Percentiles rank a stretch among this genome's conserved stretches.
Conservation (phyloP, 148 eudicot genomes). For the Heliosperma pusillum region DNA sequence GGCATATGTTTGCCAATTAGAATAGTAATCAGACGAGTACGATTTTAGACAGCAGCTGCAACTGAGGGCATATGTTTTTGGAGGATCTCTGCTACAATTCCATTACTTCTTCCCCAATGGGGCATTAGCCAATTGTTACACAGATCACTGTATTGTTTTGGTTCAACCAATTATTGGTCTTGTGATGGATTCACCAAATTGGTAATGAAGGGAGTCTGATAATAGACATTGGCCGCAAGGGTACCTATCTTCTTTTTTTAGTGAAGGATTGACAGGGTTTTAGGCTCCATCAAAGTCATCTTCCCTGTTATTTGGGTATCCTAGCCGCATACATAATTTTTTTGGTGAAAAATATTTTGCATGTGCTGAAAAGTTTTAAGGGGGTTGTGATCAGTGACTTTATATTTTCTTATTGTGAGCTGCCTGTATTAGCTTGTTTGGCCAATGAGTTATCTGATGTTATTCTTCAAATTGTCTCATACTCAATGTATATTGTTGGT, state of each 20-base stretch:
- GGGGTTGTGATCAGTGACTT: neutral
- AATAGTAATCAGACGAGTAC: too few species aligned
- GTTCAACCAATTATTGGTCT: neutral
- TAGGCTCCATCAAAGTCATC: neutral
- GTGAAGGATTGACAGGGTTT: neutral
- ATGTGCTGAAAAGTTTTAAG: neutral
- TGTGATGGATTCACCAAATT: neutral
- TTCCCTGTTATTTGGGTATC: neutral
- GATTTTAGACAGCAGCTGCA: too few species aligned
- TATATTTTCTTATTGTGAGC: neutral
- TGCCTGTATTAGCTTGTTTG: neutral
- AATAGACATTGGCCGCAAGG: neutral
- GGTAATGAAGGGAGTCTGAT: neutral
- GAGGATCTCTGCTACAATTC: too few species aligned
- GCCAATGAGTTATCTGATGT: neutral
- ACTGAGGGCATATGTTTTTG: too few species aligned
- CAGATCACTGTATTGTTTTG: too few species aligned
- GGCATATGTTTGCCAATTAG: too few species aligned
- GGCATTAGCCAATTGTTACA: too few species aligned
- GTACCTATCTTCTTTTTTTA: too few species aligned
- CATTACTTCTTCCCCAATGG: too few species aligned
- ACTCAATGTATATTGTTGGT: conserved; percentile 7
- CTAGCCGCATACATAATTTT: neutral
- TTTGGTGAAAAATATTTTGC: neutral
- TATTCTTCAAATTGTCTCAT: neutral